Percentiles rank a stretch among this genome's conserved stretches.
phyloP scores from a whole-genome alignment of 2,329 filamentous ascomycete genomes.

The Pseudogymnoascus sp. region DNA sequence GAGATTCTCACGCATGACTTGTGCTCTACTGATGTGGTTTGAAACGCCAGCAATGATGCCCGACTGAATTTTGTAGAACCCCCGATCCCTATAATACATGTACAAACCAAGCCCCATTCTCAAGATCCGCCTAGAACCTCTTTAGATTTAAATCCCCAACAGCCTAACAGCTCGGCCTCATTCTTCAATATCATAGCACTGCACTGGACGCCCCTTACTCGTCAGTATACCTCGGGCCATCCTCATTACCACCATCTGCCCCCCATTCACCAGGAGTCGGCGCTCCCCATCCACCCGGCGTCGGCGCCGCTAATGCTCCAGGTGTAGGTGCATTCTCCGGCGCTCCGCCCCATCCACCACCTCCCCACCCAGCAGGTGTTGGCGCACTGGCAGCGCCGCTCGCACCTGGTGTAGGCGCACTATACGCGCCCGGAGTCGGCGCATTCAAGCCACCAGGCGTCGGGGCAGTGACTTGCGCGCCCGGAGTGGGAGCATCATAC shows the following conservation, averaged over 20 bases:
- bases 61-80: neutral
- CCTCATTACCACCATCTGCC: constrained; percentile 29
- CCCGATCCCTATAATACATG: constrained; percentile 7
- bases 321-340: constrained; percentile 61
- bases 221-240: constrained; percentile 37
- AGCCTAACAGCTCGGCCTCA: neutral
- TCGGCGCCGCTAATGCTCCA: constrained; percentile 60
- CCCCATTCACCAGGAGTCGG: constrained; percentile 53
- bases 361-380: constrained; percentile 23
- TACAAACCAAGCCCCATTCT: neutral
- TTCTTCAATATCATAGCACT: neutral
- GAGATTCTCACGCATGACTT: neutral
- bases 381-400: constrained; percentile 40
- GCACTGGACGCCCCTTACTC: neutral
- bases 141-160: neutral
- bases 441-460: constrained; percentile 59
- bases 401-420: constrained; percentile 64
- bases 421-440: constrained; percentile 64
- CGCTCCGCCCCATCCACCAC: constrained; percentile 21
- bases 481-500: constrained; percentile 67
- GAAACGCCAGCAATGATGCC: constrained; percentile 9
- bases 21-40: neutral
- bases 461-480: constrained; percentile 50
- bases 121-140: neutral
- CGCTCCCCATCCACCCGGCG: constrained; percentile 54